phyloP scores from a whole-genome alignment of 176 grass and related monocot species.

The Poa pratensis region DNA sequence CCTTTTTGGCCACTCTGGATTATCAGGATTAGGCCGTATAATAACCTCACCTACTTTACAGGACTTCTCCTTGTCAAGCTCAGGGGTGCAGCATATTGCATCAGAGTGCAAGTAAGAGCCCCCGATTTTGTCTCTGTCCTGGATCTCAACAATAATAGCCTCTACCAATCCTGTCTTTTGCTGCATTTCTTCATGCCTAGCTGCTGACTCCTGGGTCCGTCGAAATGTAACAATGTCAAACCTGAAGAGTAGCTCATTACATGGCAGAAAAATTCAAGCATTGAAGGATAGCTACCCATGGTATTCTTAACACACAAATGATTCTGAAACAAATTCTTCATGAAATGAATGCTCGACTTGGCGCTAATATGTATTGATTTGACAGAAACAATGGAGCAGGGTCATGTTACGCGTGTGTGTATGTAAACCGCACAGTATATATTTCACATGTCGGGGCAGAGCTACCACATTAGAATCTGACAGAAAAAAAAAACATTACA shows the following conservation, averaged over 20 bases:
- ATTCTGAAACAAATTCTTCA: conserved; percentile 24
- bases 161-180: conserved; percentile 95
- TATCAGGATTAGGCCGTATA: conserved; percentile 85
- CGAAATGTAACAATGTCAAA: conserved; percentile 85
- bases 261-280: conserved; percentile 12
- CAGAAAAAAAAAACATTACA: conserved; percentile 19
- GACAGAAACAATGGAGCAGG: not conserved
- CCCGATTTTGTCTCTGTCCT: conserved; percentile 94
- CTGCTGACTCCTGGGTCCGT: conserved; percentile 71
- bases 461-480: not conserved
- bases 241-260: conserved; percentile 55
- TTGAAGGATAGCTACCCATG: not conserved
- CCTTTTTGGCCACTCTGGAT: conserved; percentile 82
- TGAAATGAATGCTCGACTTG: conserved; percentile 11
- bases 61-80: conserved; percentile 61
- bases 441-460: conserved; percentile 5
- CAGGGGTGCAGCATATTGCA: conserved; percentile 87
- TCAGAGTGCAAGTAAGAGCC: conserved; percentile 89
- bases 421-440: not conserved
- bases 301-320: conserved; percentile 5
- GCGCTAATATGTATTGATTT: conserved; percentile 14
- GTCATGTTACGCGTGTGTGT: not conserved
- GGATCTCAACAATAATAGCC: conserved; percentile 96
- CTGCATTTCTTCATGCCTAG: conserved; percentile 74
- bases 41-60: conserved; percentile 95